Base-by-base conservation (phyloP, 805 yeast genomes). In the Hanseniaspora vineae region DNA sequence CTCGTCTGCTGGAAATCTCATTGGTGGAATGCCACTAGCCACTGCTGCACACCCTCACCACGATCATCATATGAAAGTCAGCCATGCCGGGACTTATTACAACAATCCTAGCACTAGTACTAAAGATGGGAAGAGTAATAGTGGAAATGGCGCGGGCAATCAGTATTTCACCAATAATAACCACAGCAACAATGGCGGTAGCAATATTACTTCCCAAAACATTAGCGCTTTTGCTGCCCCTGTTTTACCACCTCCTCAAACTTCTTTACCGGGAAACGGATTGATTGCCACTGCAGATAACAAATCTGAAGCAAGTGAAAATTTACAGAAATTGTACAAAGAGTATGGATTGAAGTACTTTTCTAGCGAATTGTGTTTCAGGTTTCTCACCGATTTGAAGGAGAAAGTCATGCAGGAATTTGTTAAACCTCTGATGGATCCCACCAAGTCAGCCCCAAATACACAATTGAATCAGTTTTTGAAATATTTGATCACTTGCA, bases 341-440 rank as follows among this genome's bases (percentile, higher is more conserved):
- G 69, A 55, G 9, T 58, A 72, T 53, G 75, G 82, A 0, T 58
- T 64, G 12, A 68, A 67, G 40, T 84, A 83, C 59, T 84, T 81
- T 54, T 72, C 78, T n/a, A 67, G 69, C 42, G 59, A 64, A 2
- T 52, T 59, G 5, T 72, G 75, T 4, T 57, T 60, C 49, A 52
- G 60, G 35, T 66, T 77, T 31, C 65, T 72, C 17, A 62, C 63
- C 35, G 55, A 63, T 40, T 53, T 75, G 32, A 64, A 65, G 35
- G 44, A 49, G 6, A 55, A 56, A 49, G 52, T 58, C 39, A 54
- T 32, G 46, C 57, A 46, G 42, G 57, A 48, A 42, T 48, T 45
- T 14, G 46, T 46, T 6, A 40, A 42, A 2, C 47, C 50, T 14
- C 44, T 55, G 37, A 52, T 48, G 13, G 49, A 48, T 10, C 46